Base-by-base conservation (phyloP, 768 basidiomycete species). In the Pleurotus ostreatus region DNA sequence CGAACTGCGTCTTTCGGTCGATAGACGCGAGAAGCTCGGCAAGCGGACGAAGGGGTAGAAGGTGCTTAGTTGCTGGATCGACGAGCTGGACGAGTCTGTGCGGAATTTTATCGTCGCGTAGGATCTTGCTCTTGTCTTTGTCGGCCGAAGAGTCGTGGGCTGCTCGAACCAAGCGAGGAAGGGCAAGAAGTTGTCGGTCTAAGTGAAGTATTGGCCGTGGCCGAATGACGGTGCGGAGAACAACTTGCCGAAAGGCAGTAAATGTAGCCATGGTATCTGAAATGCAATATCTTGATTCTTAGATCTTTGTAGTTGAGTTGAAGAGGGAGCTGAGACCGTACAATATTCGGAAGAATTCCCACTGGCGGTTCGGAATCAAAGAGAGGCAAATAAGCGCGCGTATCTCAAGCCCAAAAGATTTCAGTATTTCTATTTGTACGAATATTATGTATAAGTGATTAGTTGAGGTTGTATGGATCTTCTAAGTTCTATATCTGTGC, bases 41-140 rank as follows among this genome's bases (percentile, higher is more conserved):
- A 34, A 88, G 74, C 4, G 63, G 64, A 7, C 61, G 65, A 2
- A 71, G 70, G 0, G 61, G 67, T 0, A 71, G 68, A 20, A 80
- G 77, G 7, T 66, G 66, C 22, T 68, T 67, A 4, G 79, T 78
- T 18, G 72, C 67, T 1, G 78, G 71, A 60, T 86, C 76, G 49
- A 78, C 71, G 49, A 85, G 64, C 45, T 73, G 74, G 51, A 86
- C 82, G 49, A 64, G 55, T 1, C 57, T 22, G 63, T 69, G 68
- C 0, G 68, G 70, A 55, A 86, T 86, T 0, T 76, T 67, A 11
- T 74, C 67, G 64, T 78, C 76, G 16, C 63, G 62, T 51, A 61
- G 48, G 23, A 40, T 26, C 57, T 62, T 51, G 20, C 30, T 37
- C 18, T 53, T 53, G 15, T 22, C n/a, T 13, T 26, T 9, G 53